Base-by-base conservation (phyloP, 495 filamentous ascomycete species). In the Tirmania nivea region DNA sequence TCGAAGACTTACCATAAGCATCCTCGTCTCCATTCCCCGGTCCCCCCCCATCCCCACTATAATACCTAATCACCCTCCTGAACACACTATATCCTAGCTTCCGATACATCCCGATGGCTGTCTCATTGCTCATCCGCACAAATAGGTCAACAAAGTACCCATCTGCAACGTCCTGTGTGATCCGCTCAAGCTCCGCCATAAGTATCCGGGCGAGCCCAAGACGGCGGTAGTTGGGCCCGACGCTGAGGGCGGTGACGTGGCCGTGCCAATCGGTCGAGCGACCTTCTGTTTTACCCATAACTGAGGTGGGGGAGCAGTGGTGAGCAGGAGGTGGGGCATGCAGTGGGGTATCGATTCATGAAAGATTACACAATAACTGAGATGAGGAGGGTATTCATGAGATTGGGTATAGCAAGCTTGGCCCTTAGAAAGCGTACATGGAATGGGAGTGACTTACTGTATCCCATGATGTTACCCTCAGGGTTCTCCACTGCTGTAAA, bases 141-240 rank as follows among this genome's bases (percentile, higher is more conserved):
- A 90, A 97, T 19, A 97, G 68, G 66, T 97, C 90, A 35, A 96
- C 83, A 63, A 97, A 97, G 83, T 86, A 95, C 35, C 86, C 83
- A 49, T 88, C 68, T 57, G 82, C 77, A 25, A 64, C 55, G 42
- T 77, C 78, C 57, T 94, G 85, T 3, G 85, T 85, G 1, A 75
- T 78, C 14, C 70, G 73, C 68, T 95, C 87, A 42, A 97, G 75
- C 49, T 81, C 77, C 63, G 78, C 73, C 6, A 82, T 86, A 31
- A 96, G 74, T 31, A 75, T 74, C 51, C 80, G 81, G 31, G 89
- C 90, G 49, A 94, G 80, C 21, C 90, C 89, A 20, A 87, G 76
- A 31, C 89, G 78, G 16, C 89, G 80, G 55, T 80, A 85, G 59
- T 80, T 76, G 0, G 90, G 90, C 12, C 88, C 83, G 21, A 97